These are phyloP conservation scores for Moesziomyces sp. DNA, from an alignment of 1,284 basidiomycete genomes.

Conservation along the genomic window DNA sequence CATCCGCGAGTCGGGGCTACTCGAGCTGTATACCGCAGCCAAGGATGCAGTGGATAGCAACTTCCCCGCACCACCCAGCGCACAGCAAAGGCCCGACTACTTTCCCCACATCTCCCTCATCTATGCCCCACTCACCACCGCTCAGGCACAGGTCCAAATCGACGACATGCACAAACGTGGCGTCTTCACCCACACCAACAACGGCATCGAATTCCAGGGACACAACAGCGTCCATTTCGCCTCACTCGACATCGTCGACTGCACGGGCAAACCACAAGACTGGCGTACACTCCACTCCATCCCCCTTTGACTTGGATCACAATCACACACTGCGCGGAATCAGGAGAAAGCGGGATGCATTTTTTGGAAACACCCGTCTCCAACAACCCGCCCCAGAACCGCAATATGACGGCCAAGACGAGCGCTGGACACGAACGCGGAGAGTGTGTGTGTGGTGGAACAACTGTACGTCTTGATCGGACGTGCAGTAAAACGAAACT, in stretches of 20 bases:
- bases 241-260: constrained; percentile 27
- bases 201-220: constrained; percentile 6
- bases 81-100: constrained; percentile 9
- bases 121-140: constrained; percentile 19
- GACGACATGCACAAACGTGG: constrained; percentile 6
- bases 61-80: constrained; percentile 15
- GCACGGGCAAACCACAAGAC: constrained; percentile 17
- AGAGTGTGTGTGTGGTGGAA: constrained; percentile 8
- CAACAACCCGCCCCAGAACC: constrained; percentile 3
- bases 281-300: constrained; percentile 21
- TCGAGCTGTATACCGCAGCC: constrained; percentile 13
- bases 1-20: not conserved
- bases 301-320: constrained; percentile 9
- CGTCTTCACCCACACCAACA: not conserved
- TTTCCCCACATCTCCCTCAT: constrained; percentile 47
- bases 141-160: constrained; percentile 26
- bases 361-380: constrained; percentile 1
- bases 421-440: no score
- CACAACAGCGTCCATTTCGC: constrained; percentile 7
- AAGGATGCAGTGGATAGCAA: not conserved
- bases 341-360: constrained; percentile 8
- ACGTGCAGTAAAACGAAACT: not conserved
- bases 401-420: not conserved
- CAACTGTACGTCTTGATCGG: constrained; percentile 8
- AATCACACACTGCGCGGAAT: constrained; percentile 9